Base-by-base conservation (phyloP, 352 stramenopile genomes). In the Pythium dissotocum region DNA sequence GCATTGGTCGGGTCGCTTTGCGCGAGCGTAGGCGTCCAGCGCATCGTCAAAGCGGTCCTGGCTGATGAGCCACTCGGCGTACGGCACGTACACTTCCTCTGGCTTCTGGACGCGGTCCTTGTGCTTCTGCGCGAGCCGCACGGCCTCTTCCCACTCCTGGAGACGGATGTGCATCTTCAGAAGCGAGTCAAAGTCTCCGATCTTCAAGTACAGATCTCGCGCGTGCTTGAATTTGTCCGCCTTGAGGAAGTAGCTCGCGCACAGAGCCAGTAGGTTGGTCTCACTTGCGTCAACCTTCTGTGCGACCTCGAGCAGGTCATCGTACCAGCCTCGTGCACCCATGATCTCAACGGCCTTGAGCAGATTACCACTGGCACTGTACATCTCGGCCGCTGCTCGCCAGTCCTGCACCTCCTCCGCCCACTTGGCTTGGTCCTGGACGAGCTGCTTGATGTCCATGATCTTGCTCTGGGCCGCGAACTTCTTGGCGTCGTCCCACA, bases 401-500 rank as follows among this genome's bases (percentile, higher is more conserved):
- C 91, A 98, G 67, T 99, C 92, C 44, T 95, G 87, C 4, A 95
- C 89, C 44, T 98, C 93, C 51, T 98, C 87, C 26, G 92, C 88
- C 92, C 92, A 98, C 65, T 95, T 88, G 32, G 94, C 96, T 71
- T 98, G 94, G 38, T 93, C 87, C 30, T 86, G 68, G 1, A 95
- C 85, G 12, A 99, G 79, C 52, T 98, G 84, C 57, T 94, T 82
- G 51, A 95, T 88, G 69, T 98, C 89, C 35, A 95, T 73, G 48
- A 83, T 81, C 49, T 88, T 90, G 46, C 76, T 86, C 64, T 89
- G 85, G 12, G 77, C 81, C 3, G 93, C 92, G 51, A 97, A 97
- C 24, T 83, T 83, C 76, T 98, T 98, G 35, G 95, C 96, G 61
- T 98, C 88, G 35, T 98, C 94, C 94, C 94, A 99, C 77, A 96